These are phyloP conservation scores for Chlamydomonas schloesseri DNA, from an alignment of 139 green algal species.

Conservation along the genomic window DNA sequence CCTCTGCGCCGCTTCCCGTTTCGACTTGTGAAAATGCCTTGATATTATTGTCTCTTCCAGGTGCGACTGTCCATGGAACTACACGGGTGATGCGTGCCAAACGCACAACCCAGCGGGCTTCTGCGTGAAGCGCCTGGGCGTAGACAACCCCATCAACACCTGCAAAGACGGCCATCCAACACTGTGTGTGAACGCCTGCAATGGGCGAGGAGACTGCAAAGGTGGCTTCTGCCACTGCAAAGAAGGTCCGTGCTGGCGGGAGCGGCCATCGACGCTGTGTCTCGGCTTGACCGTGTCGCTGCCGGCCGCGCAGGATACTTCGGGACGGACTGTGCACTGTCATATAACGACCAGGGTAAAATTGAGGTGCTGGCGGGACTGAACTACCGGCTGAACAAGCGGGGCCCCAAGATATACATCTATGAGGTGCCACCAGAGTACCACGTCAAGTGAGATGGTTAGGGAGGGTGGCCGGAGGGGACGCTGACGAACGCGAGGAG, in stretches of 20 bases:
- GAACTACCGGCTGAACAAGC: slow-evolving; percentile 39
- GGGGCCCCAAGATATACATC: slow-evolving; percentile 49
- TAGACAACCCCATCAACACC: slow-evolving; percentile 50
- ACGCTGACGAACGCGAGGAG: no score
- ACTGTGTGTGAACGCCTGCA: slow-evolving; percentile 53
- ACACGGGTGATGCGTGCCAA: slow-evolving; percentile 36
- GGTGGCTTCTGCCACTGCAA: slow-evolving; percentile 58
- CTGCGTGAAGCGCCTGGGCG: slow-evolving; percentile 45
- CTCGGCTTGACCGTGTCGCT: neutral
- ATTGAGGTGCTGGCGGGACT: slow-evolving; percentile 42
- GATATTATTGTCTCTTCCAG: neutral
- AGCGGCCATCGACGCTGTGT: neutral
- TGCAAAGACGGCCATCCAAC: slow-evolving; percentile 40
- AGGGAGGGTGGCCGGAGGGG: no score
- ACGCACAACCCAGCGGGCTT: slow-evolving; percentile 26
- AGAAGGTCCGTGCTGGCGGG: neutral
- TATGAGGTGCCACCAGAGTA: slow-evolving; percentile 63
- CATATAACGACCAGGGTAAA: slow-evolving; percentile 16
- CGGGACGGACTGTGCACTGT: slow-evolving; percentile 55
- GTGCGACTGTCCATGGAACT: slow-evolving; percentile 59
- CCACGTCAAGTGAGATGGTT: slow-evolving; percentile 54
- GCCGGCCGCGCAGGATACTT: slow-evolving; percentile 43
- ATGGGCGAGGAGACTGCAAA: slow-evolving; percentile 32
- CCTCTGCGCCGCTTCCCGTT: no score
- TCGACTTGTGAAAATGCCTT: neutral